Evolutionary conservation across 495 filamentous ascomycete species (phyloP).

Genomic region (Neurospora sp.): DNA sequence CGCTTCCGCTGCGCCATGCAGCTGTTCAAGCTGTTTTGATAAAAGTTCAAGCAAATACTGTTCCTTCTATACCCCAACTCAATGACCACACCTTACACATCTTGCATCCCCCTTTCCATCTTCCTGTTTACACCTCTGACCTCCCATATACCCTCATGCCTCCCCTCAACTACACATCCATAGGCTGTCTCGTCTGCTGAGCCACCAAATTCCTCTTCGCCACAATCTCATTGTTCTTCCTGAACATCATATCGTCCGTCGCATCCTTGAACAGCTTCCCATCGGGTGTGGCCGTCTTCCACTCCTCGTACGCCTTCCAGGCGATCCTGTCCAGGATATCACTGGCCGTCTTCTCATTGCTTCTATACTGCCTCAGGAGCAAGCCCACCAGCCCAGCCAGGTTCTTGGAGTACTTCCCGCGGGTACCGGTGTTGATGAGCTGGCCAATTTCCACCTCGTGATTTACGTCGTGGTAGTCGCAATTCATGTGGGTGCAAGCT

Average conservation of each 20-base stretch:
- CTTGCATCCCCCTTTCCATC: background rate
- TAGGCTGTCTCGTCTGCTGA: background rate
- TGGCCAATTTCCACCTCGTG: slow-evolving; percentile 4
- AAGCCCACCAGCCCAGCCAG: slow-evolving; percentile 12
- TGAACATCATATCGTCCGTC: slow-evolving; percentile 17
- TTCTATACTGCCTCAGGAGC: slow-evolving; percentile 16
- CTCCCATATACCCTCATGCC: background rate
- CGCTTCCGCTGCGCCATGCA: slow-evolving; percentile 8
- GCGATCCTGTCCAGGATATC: slow-evolving; percentile 9
- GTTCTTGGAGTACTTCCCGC: slow-evolving; percentile 9
- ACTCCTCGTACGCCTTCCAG: slow-evolving; percentile 16
- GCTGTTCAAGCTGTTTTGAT: background rate
- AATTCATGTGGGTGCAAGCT: background rate
- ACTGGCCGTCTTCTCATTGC: slow-evolving; percentile 6
- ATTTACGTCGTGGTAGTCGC: slow-evolving; percentile 16
- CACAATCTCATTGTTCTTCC: slow-evolving; percentile 8
- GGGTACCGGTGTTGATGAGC: background rate
- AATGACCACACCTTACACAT: background rate
- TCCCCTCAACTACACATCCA: background rate
- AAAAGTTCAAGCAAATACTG: background rate
- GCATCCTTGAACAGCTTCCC: slow-evolving; percentile 18
- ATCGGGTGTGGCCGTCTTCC: slow-evolving; percentile 16
- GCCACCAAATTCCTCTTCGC: background rate
- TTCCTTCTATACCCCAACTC: background rate
- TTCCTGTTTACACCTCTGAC: background rate